Conservation (phyloP, 176 grass and related monocot species). For the Aegilops longissima region DNA sequence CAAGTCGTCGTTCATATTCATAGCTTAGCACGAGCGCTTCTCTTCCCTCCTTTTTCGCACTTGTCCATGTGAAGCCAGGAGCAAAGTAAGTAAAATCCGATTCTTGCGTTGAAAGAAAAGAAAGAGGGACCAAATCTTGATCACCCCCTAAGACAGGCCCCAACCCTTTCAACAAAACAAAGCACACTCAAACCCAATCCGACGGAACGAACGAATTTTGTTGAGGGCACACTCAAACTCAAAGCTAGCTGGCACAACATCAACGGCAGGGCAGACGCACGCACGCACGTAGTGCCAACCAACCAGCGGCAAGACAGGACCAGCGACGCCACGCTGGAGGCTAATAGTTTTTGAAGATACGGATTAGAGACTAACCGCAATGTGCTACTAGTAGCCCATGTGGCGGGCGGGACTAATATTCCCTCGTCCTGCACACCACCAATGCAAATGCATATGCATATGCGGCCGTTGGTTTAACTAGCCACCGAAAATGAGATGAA, state of each 20-base stretch:
- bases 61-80: not conserved
- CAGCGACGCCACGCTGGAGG: slow-evolving; percentile 8
- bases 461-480: slow-evolving; percentile 23
- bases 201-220: not conserved
- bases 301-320: slow-evolving; percentile 31
- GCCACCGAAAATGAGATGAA: not conserved
- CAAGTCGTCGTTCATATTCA: not conserved
- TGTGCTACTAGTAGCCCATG: not conserved
- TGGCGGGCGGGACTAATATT: slow-evolving; percentile 34
- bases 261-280: not conserved
- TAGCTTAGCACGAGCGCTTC: not conserved
- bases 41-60: not conserved
- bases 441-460: not conserved
- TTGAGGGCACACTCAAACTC: too few species aligned
- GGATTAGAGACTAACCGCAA: slow-evolving; percentile 4
- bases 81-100: not conserved
- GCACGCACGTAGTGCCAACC: not conserved
- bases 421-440: not conserved
- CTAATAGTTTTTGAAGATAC: slow-evolving; percentile 24
- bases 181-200: slow-evolving; percentile 16
- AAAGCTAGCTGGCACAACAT: too few species aligned
- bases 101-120: slow-evolving; percentile 41
- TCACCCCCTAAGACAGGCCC: slow-evolving; percentile 9
- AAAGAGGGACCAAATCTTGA: slow-evolving; percentile 23
- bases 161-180: slow-evolving; percentile 5